Evolutionary conservation across 495 filamentous ascomycete species (phyloP).

Genomic region (Penicillium crystallinum): DNA sequence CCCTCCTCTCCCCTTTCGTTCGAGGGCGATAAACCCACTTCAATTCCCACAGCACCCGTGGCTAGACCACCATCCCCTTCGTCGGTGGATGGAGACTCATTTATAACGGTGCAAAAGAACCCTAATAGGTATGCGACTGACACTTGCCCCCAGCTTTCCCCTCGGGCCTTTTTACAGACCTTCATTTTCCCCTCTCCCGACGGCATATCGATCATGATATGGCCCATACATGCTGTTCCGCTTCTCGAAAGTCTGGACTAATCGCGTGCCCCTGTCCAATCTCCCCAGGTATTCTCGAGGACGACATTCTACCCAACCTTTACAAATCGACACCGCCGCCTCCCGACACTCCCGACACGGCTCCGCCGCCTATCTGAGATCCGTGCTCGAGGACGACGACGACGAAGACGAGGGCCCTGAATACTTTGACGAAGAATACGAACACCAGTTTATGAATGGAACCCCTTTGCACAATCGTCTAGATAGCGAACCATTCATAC

Average conservation of each 20-base stretch:
- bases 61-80: slow-evolving; percentile 18
- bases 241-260: slow-evolving; percentile 25
- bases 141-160: neutral
- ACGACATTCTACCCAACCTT: slow-evolving; percentile 25
- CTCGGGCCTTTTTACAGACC: slow-evolving; percentile 4
- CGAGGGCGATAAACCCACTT: slow-evolving; percentile 23
- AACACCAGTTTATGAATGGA: slow-evolving; percentile 40
- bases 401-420: slow-evolving; percentile 26
- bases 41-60: slow-evolving; percentile 21
- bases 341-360: slow-evolving; percentile 14
- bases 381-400: slow-evolving; percentile 24
- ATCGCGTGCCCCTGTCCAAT: slow-evolving; percentile 22
- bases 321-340: slow-evolving; percentile 37
- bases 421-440: slow-evolving; percentile 30
- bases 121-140: slow-evolving; percentile 38
- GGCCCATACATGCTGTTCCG: slow-evolving; percentile 20
- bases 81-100: slow-evolving; percentile 29
- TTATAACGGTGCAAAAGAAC: slow-evolving; percentile 33
- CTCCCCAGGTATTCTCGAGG: slow-evolving; percentile 37
- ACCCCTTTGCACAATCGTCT: slow-evolving; percentile 41
- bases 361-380: slow-evolving; percentile 16
- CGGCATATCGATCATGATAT: slow-evolving; percentile 12
- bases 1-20: slow-evolving; percentile 29
- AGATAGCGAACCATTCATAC: slow-evolving; percentile 46
- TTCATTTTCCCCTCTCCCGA: slow-evolving; percentile 6